Base-by-base conservation (phyloP, 805 yeast genomes). In the Lipomyces lipofer region DNA sequence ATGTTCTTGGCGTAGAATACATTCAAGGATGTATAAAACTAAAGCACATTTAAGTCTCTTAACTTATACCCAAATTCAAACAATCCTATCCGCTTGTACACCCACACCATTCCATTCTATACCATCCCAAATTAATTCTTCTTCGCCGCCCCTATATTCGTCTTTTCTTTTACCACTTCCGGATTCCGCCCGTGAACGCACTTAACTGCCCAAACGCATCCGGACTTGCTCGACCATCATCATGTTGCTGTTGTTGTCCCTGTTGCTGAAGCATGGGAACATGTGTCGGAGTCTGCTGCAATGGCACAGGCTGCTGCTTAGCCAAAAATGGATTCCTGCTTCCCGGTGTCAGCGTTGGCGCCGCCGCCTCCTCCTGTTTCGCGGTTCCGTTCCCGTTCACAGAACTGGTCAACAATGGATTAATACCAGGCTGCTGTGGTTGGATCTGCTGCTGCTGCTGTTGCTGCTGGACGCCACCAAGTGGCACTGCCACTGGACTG, bases 141-240 rank as follows among this genome's bases (percentile, higher is more conserved):
- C n/a, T n/a, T n/a, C n/a, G n/a, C n/a, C n/a, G n/a, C n/a, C n/a
- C n/a, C n/a, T n/a, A n/a, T n/a, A n/a, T n/a, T n/a, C n/a, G n/a
- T n/a, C n/a, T 45, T n/a, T 28, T 38, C 13, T 27, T 46, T 25
- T 19, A 50, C 50, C 52, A 51, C n/a, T 25, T 13, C 10, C 28
- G 33, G 22, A n/a, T 21, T 17, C 33, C 48, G 51, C 55, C 58
- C 9, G 56, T 50, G 32, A 29, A 51, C 22, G 59, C 62, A 36
- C 63, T 54, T 13, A 57, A 57, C 43, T 54, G 57, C 28, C 60
- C 68, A 59, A 54, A 66, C 22, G 61, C 67, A 51, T 52, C 64
- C 54, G 54, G 66, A 35, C 56, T 56, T 33, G 22, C 43, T 43
- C 62, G 43, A 13, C 56, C 62, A 28, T 51, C 59, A 47, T 27